These are phyloP conservation scores for Vicia sativa DNA, from an alignment of 306 rosid genomes.

Conservation along the genomic window DNA sequence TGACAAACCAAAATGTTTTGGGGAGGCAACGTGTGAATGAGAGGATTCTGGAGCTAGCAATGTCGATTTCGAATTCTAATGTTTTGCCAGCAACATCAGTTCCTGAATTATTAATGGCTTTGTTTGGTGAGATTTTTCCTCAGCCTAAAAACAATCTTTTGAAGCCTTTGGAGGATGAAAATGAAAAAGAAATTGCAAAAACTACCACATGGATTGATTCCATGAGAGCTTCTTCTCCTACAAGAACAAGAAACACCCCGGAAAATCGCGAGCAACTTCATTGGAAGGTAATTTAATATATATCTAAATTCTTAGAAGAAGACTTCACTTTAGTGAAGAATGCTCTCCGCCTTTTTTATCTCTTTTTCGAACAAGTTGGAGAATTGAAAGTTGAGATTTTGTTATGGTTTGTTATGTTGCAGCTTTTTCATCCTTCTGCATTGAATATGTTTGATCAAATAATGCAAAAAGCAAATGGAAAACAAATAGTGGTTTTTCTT, in stretches of 20 bases:
- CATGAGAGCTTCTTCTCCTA: conserved; percentile 91
- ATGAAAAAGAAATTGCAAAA: conserved; percentile 39
- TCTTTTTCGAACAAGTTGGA: too few relatives aligned
- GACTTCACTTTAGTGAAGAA: too few relatives aligned
- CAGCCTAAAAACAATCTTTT: conserved; percentile 47
- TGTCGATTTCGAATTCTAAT: conserved; percentile 43
- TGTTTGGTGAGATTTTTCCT: conserved; percentile 45
- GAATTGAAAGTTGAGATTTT: too few relatives aligned
- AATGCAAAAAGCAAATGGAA: conserved; percentile 55
- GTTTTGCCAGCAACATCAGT: conserved; percentile 39
- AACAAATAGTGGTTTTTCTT: conserved; percentile 74
- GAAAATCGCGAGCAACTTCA: conserved; percentile 43
- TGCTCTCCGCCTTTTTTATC: too few relatives aligned
- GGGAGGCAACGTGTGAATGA: conserved; percentile 48
- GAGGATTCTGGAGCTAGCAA: conserved; percentile 44
- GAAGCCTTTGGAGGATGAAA: conserved; percentile 50
- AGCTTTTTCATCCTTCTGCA: conserved; percentile 85
- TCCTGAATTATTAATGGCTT: conserved; percentile 42
- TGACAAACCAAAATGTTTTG: conserved; percentile 71
- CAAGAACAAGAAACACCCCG: conserved; percentile 45
- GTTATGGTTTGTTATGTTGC: neutral
- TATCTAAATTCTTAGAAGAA: too few relatives aligned
- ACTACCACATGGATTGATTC: conserved; percentile 73
- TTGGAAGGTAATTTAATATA: conserved; percentile 54
- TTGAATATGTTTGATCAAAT: conserved; percentile 67